phyloP scores from a whole-genome alignment of 169 alveolate genomes.

The Plasmodium gallinaceum region DNA sequence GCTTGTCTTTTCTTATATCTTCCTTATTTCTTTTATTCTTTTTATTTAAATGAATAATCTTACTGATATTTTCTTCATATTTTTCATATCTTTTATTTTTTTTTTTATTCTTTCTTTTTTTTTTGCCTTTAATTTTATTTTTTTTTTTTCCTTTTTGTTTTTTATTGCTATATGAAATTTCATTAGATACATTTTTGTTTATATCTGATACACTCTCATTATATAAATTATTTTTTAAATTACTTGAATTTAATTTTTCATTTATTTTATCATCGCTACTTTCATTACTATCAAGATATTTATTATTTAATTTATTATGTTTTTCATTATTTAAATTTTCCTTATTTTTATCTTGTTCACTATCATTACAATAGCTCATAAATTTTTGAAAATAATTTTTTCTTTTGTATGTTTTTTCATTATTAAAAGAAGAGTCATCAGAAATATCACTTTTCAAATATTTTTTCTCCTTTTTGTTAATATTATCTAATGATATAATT shows the following conservation, averaged over 20 bases:
- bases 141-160: slow-evolving; percentile 5
- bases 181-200: background rate
- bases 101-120: background rate
- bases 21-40: too few species aligned
- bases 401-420: background rate
- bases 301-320: too few species aligned
- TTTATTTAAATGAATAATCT: too few species aligned
- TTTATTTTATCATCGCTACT: too few species aligned
- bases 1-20: too few species aligned
- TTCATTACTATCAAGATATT: too few species aligned
- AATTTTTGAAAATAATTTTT: slow-evolving; percentile 37
- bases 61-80: background rate
- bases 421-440: background rate
- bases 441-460: background rate
- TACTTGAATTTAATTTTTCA: too few species aligned
- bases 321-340: too few species aligned
- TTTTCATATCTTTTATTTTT: background rate
- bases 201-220: background rate
- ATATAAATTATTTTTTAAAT: too few species aligned
- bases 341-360: background rate
- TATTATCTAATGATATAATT: background rate
- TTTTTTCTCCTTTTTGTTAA: slow-evolving; percentile 5
- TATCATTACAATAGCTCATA: slow-evolving; percentile 19
- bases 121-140: slow-evolving; percentile 3
- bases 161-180: background rate